Percentiles rank a stretch among this genome's conserved stretches.
phyloP scores from a whole-genome alignment of 768 basidiomycete genomes.

The Floccularia luteovirens region DNA sequence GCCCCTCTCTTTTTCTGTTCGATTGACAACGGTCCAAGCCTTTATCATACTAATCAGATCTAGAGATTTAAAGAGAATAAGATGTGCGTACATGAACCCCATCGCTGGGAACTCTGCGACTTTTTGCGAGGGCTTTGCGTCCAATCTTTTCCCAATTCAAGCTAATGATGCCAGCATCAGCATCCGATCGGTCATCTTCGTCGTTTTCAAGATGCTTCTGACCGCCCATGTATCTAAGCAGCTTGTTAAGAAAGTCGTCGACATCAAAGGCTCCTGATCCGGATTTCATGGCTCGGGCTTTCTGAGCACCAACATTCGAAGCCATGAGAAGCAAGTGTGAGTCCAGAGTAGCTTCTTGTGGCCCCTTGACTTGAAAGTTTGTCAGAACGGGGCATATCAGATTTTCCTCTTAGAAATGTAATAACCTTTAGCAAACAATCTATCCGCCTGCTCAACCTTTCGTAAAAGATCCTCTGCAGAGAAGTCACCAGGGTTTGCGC shows the following conservation, averaged over 20 bases:
- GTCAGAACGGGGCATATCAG: not conserved
- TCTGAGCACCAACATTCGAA: conserved; percentile 72
- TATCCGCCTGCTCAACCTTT: conserved; percentile 51
- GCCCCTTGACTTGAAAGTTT: conserved; percentile 51
- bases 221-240: conserved; percentile 74
- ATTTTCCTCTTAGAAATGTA: conserved; percentile 3
- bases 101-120: conserved; percentile 71
- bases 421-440: conserved; percentile 56
- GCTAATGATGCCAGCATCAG: conserved; percentile 29
- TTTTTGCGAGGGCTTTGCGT: conserved; percentile 74
- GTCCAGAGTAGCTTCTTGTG: conserved; percentile 87
- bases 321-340: conserved; percentile 73
- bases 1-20: conserved; percentile 73
- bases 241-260: conserved; percentile 80
- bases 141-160: conserved; percentile 87
- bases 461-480: conserved; percentile 47
- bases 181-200: conserved; percentile 45
- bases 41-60: conserved; percentile 22
- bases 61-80: not conserved
- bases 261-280: conserved; percentile 86
- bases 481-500: conserved; percentile 47
- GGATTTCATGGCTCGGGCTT: conserved; percentile 88
- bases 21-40: conserved; percentile 86
- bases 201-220: conserved; percentile 40
- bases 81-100: conserved; percentile 76